Conservation (phyloP, 768 basidiomycete genomes). For the Termitomyces sp. region DNA sequence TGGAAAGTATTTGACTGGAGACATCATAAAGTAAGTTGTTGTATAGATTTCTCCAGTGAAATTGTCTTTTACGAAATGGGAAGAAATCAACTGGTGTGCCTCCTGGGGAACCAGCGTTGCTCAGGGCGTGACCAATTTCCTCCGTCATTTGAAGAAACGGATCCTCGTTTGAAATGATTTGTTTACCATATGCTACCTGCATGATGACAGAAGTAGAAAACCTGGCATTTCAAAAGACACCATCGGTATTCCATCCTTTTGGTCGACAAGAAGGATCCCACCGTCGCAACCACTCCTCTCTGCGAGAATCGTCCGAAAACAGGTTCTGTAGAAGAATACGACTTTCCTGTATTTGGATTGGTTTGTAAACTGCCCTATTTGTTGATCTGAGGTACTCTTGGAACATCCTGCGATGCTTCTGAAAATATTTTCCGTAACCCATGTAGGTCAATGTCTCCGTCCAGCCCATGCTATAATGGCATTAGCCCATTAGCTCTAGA, state of each 20-base stretch:
- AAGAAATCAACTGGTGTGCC: constrained; percentile 12
- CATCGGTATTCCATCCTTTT: background rate
- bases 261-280: background rate
- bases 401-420: constrained; percentile 18
- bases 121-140: constrained; percentile 18
- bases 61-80: constrained; percentile 18
- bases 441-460: background rate
- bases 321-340: constrained; percentile 23
- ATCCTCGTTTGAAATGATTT: constrained; percentile 26
- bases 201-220: constrained; percentile 17
- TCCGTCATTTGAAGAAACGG: constrained; percentile 30
- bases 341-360: constrained; percentile 19
- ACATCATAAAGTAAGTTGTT: background rate
- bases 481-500: background rate
- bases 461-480: constrained; percentile 10
- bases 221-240: background rate
- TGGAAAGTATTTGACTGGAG: constrained; percentile 24
- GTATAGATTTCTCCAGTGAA: background rate
- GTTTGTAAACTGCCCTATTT: constrained; percentile 8
- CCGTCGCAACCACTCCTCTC: constrained; percentile 18
- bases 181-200: constrained; percentile 26
- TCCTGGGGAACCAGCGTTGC: constrained; percentile 18
- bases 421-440: constrained; percentile 20
- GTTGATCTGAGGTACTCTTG: constrained; percentile 20
- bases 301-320: constrained; percentile 16